Conservation (phyloP, 768 basidiomycete species). For the Mycena latifolia region DNA sequence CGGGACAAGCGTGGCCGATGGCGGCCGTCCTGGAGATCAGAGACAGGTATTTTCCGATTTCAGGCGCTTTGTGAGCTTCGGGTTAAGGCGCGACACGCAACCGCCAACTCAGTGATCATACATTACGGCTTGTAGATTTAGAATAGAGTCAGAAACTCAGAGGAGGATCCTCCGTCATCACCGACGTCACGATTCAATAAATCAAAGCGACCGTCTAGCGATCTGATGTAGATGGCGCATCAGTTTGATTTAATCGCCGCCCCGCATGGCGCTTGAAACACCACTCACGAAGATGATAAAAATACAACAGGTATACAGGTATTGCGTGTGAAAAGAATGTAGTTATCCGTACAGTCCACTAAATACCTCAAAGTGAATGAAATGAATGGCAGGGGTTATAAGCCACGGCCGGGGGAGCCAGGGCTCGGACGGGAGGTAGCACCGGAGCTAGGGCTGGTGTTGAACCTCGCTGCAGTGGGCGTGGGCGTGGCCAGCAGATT, state of each 20-base stretch:
- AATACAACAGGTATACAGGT: constrained; percentile 1
- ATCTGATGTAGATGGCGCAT: constrained; percentile 8
- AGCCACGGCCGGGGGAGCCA: constrained; percentile 8
- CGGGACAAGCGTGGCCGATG: constrained; percentile 63
- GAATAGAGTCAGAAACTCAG: too few species aligned
- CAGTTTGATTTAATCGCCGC: constrained; percentile 25
- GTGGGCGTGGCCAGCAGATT: constrained; percentile 17
- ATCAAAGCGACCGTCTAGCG: too few species aligned
- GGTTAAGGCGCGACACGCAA: constrained; percentile 77
- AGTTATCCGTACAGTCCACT: constrained; percentile 6
- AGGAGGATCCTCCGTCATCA: too few species aligned
- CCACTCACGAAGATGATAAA: neutral
- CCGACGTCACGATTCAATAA: too few species aligned
- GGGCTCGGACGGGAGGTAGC: constrained; percentile 9
- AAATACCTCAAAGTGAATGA: neutral
- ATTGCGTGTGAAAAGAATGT: constrained; percentile 11
- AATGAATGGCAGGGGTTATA: constrained; percentile 9
- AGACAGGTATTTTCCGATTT: constrained; percentile 92
- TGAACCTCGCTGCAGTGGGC: constrained; percentile 28
- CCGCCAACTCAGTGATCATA: constrained; percentile 20
- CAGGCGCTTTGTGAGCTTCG: constrained; percentile 90
- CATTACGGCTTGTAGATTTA: too few species aligned
- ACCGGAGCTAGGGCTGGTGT: constrained; percentile 1
- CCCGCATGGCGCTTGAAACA: too few species aligned
- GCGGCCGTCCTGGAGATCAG: constrained; percentile 54